A percentile compares a stretch with the other conserved stretches of the same genome.
Evolutionary conservation across 2,329 filamentous ascomycete species (phyloP).

Genomic region (Phoma sp.): DNA sequence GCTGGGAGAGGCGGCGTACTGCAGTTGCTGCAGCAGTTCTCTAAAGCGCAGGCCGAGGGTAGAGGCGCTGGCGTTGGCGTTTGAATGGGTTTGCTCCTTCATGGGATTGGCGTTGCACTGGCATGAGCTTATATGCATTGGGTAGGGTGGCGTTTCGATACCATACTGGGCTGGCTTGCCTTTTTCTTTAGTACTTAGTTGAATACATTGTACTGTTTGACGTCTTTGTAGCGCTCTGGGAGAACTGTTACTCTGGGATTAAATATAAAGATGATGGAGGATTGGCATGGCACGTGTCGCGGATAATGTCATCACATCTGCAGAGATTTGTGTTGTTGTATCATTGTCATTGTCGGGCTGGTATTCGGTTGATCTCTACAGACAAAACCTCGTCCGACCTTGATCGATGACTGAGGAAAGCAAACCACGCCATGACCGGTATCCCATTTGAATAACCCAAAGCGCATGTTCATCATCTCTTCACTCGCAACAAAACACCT

Average conservation of each 20-base stretch:
- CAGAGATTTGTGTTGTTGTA: slow-evolving; percentile 23
- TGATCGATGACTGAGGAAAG: slow-evolving; percentile 45
- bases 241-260: no score
- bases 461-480: slow-evolving; percentile 38
- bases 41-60: slow-evolving; percentile 64
- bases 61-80: slow-evolving; percentile 47
- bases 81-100: slow-evolving; percentile 14
- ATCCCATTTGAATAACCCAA: slow-evolving; percentile 43
- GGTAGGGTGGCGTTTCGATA: slow-evolving; percentile 1
- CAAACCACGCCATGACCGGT: slow-evolving; percentile 48
- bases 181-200: neutral
- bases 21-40: slow-evolving; percentile 71
- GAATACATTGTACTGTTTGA: neutral
- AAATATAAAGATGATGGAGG: no score
- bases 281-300: no score
- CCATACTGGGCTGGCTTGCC: neutral
- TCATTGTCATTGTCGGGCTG: slow-evolving; percentile 45
- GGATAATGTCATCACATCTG: neutral
- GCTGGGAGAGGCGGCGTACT: slow-evolving; percentile 63
- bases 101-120: neutral
- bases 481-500: slow-evolving; percentile 32
- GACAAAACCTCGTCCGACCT: slow-evolving; percentile 33
- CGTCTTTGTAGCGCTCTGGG: no score
- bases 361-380: slow-evolving; percentile 39
- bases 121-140: slow-evolving; percentile 5